These are phyloP conservation scores for Tolypocladium guangdongense DNA, from an alignment of 2,329 filamentous ascomycete genomes.

Conservation along the genomic window DNA sequence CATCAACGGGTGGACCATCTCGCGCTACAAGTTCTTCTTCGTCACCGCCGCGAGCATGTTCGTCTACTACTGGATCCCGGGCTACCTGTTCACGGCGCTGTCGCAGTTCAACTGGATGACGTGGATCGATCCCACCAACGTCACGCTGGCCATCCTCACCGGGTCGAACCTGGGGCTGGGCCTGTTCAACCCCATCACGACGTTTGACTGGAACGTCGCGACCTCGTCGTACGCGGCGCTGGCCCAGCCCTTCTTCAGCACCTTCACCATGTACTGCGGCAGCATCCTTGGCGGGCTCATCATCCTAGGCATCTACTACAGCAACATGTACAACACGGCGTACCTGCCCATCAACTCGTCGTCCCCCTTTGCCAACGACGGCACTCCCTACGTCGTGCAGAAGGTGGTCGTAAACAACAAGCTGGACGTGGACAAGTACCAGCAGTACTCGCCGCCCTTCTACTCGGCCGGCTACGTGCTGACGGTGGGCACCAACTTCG, in stretches of 20 bases:
- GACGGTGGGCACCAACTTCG: slow-evolving; percentile 30
- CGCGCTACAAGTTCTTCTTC: slow-evolving; percentile 34
- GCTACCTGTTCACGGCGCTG: slow-evolving; percentile 36
- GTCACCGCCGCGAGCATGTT: slow-evolving; percentile 33
- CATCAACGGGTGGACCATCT: slow-evolving; percentile 26
- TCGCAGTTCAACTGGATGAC: slow-evolving; percentile 42
- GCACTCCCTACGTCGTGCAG: slow-evolving; percentile 20
- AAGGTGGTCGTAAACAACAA: slow-evolving; percentile 25
- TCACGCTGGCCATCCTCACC: slow-evolving; percentile 26
- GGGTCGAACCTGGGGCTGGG: slow-evolving; percentile 31
- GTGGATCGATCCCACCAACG: slow-evolving; percentile 39
- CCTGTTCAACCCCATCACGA: slow-evolving; percentile 23
- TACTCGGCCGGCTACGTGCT: slow-evolving; percentile 31
- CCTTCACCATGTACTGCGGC: slow-evolving; percentile 24
- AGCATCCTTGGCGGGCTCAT: slow-evolving; percentile 23
- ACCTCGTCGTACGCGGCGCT: slow-evolving; percentile 27
- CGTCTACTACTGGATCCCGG: slow-evolving; percentile 42
- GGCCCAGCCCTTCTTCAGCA: slow-evolving; percentile 26
- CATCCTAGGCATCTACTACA: slow-evolving; percentile 30
- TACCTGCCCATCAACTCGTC: slow-evolving; percentile 36
- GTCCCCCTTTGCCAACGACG: slow-evolving; percentile 30
- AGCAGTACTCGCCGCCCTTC: slow-evolving; percentile 32
- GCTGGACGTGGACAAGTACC: slow-evolving; percentile 26
- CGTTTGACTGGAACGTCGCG: slow-evolving; percentile 29
- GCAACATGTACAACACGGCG: slow-evolving; percentile 30